Evolutionary conservation across 1,284 basidiomycete genomes (phyloP).

Genomic region (Heterobasidion occidentale): DNA sequence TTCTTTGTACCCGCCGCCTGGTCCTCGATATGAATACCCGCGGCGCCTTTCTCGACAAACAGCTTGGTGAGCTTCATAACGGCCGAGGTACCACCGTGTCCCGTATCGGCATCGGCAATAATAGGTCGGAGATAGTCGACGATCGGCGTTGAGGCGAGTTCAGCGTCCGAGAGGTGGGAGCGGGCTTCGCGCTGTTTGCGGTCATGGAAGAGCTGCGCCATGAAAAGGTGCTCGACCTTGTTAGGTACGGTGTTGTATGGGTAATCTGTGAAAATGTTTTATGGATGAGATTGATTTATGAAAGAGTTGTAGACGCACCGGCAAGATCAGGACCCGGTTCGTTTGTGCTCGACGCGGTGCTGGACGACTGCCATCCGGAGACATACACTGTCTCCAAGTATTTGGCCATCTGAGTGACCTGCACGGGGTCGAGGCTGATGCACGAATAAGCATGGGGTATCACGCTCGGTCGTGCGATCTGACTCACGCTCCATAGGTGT

Average conservation of each 20-base stretch:
- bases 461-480: neutral
- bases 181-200: conserved; percentile 80
- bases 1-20: conserved; percentile 72
- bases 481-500: conserved; percentile 96
- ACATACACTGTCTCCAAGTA: conserved; percentile 98
- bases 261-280: conserved; percentile 50
- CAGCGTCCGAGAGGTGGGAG: conserved; percentile 59
- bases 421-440: conserved; percentile 87
- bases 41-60: conserved; percentile 72
- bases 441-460: neutral
- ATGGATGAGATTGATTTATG: neutral
- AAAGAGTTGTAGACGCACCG: conserved; percentile 39
- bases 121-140: conserved; percentile 65
- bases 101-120: conserved; percentile 63
- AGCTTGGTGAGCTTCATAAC: conserved; percentile 72
- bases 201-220: conserved; percentile 86
- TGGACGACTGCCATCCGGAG: conserved; percentile 95
- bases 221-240: conserved; percentile 84
- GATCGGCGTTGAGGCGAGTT: conserved; percentile 58
- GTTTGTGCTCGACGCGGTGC: conserved; percentile 85
- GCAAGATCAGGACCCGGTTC: conserved; percentile 98
- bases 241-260: conserved; percentile 93
- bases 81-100: conserved; percentile 57
- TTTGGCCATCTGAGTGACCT: conserved; percentile 98
- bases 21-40: conserved; percentile 74